Conservation (phyloP, 371 early-diverging fungal genomes). For the Lichtheimia ramosa region DNA sequence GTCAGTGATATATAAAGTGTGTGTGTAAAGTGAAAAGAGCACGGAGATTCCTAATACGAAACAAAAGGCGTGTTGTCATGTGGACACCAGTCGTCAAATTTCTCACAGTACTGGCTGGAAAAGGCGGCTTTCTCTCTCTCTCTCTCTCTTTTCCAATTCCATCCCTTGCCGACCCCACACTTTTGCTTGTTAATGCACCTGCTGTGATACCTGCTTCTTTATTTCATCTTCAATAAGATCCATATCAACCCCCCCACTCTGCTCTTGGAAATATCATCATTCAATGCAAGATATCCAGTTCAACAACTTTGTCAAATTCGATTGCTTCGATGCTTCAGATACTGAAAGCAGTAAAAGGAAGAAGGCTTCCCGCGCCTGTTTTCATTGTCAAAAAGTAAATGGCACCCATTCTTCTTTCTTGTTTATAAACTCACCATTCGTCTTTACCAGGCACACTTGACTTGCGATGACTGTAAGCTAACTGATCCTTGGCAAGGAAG, state of each 20-base stretch:
- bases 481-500: neutral
- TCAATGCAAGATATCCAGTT: slow-evolving; percentile 18
- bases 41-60: neutral
- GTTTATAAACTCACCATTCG: neutral
- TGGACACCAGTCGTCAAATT: slow-evolving; percentile 1
- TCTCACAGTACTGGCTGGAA: neutral
- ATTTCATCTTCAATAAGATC: neutral
- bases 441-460: slow-evolving; percentile 47
- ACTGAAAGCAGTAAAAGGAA: slow-evolving; percentile 30
- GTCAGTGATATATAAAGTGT: no score
- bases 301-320: slow-evolving; percentile 20
- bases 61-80: neutral
- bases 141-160: neutral
- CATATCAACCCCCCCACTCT: neutral
- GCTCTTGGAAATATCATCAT: neutral
- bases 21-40: no score
- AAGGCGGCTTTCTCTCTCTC: neutral
- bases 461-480: slow-evolving; percentile 64
- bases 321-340: slow-evolving; percentile 12
- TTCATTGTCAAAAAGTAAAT: slow-evolving; percentile 57
- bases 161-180: neutral
- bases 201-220: neutral
- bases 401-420: neutral
- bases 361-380: slow-evolving; percentile 33
- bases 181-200: neutral